Evolutionary conservation across 495 filamentous ascomycete species (phyloP).

Genomic region (Hyaloscypha variabilis): DNA sequence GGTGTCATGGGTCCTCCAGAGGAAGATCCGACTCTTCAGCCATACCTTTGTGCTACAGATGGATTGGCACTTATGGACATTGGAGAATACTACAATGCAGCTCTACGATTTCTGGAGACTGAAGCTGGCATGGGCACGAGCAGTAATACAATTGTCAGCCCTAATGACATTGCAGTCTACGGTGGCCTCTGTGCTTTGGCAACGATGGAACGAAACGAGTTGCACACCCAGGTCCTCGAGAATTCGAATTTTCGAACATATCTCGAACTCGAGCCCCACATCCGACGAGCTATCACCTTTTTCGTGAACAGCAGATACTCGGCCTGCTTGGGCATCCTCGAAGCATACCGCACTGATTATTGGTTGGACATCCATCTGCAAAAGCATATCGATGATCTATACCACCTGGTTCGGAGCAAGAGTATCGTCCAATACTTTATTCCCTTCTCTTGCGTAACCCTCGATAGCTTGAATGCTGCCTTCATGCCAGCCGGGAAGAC

Average conservation of each 20-base stretch:
- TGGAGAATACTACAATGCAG: constrained; percentile 71
- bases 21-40: constrained; percentile 61
- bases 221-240: constrained; percentile 78
- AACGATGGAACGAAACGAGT: constrained; percentile 76
- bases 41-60: constrained; percentile 66
- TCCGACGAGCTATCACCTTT: constrained; percentile 84
- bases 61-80: constrained; percentile 73
- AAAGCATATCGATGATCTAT: constrained; percentile 69
- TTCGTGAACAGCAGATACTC: constrained; percentile 90
- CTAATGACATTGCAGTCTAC: constrained; percentile 91
- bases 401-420: constrained; percentile 77
- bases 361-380: constrained; percentile 88
- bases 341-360: constrained; percentile 81
- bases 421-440: constrained; percentile 90
- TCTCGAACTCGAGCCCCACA: constrained; percentile 91
- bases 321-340: constrained; percentile 77
- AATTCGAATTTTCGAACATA: constrained; percentile 80
- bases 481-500: constrained; percentile 58
- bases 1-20: constrained; percentile 48
- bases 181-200: constrained; percentile 90
- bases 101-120: constrained; percentile 67
- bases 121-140: constrained; percentile 50
- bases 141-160: constrained; percentile 73
- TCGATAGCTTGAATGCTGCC: constrained; percentile 68
- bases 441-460: constrained; percentile 74